These are phyloP conservation scores for Miamiensis avidus DNA, from an alignment of 169 alveolate species.

Conservation along the genomic window DNA sequence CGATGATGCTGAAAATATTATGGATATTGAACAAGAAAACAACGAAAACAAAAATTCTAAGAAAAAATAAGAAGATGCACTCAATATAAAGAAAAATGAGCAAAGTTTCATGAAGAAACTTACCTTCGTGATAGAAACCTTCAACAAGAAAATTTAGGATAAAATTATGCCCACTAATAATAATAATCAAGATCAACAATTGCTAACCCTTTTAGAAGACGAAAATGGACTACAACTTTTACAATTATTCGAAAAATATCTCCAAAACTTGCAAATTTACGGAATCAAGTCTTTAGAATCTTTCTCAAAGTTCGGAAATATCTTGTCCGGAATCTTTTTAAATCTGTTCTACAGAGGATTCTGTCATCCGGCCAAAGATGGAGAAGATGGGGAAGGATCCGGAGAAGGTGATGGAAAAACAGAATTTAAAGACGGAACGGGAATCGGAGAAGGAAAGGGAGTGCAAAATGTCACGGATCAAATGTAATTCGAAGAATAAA, in stretches of 20 bases:
- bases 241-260: too few species aligned
- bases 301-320: conserved; percentile 62
- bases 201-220: too few species aligned
- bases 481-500: conserved; percentile 86
- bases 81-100: too few species aligned
- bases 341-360: conserved; percentile 75
- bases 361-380: conserved; percentile 70
- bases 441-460: conserved; percentile 84
- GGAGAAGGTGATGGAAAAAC: conserved; percentile 66
- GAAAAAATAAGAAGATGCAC: too few species aligned
- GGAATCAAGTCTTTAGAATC: conserved; percentile 30
- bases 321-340: conserved; percentile 64
- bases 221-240: too few species aligned
- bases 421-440: conserved; percentile 79
- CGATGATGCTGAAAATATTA: not conserved
- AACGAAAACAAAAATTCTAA: too few species aligned
- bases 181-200: too few species aligned
- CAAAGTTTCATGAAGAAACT: too few species aligned
- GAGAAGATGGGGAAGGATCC: conserved; percentile 55
- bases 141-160: too few species aligned
- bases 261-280: not conserved
- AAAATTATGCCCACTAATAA: too few species aligned
- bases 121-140: too few species aligned
- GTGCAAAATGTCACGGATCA: conserved; percentile 80
- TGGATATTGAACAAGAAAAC: conserved; percentile 3